phyloP scores from a whole-genome alignment of 2,329 filamentous ascomycete species.

The Alternaria gaisen region DNA sequence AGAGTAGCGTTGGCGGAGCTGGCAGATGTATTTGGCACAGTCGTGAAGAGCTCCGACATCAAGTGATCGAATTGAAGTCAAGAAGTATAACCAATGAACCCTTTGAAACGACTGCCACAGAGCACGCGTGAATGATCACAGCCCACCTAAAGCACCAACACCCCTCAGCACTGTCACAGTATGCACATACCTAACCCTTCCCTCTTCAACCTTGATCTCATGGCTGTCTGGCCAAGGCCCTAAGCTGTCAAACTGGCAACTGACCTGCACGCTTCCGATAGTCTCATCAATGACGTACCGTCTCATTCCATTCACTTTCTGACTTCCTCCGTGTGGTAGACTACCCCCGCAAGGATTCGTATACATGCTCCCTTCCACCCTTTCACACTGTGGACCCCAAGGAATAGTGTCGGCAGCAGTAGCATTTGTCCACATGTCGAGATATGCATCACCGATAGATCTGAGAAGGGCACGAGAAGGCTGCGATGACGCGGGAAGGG shows the following conservation, averaged over 20 bases:
- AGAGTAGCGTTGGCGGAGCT: slow-evolving; percentile 64
- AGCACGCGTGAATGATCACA: too few species aligned
- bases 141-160: background rate
- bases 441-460: slow-evolving; percentile 39
- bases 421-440: slow-evolving; percentile 45
- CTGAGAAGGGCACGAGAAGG: slow-evolving; percentile 40
- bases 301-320: slow-evolving; percentile 40
- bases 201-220: slow-evolving; percentile 38
- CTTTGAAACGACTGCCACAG: background rate
- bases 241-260: slow-evolving; percentile 43
- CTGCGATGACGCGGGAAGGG: slow-evolving; percentile 24
- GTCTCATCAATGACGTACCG: slow-evolving; percentile 43
- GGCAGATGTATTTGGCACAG: slow-evolving; percentile 69
- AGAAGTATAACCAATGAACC: background rate
- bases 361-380: slow-evolving; percentile 36
- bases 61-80: slow-evolving; percentile 33
- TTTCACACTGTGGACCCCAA: slow-evolving; percentile 41
- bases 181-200: slow-evolving; percentile 46
- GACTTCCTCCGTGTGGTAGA: slow-evolving; percentile 36
- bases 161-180: slow-evolving; percentile 39
- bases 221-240: slow-evolving; percentile 41
- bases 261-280: slow-evolving; percentile 39
- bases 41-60: slow-evolving; percentile 63
- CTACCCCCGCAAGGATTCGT: slow-evolving; percentile 38
- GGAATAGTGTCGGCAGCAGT: slow-evolving; percentile 41